phyloP scores from a whole-genome alignment of 2,329 filamentous ascomycete genomes.

The Reticulascus tulasneorum region DNA sequence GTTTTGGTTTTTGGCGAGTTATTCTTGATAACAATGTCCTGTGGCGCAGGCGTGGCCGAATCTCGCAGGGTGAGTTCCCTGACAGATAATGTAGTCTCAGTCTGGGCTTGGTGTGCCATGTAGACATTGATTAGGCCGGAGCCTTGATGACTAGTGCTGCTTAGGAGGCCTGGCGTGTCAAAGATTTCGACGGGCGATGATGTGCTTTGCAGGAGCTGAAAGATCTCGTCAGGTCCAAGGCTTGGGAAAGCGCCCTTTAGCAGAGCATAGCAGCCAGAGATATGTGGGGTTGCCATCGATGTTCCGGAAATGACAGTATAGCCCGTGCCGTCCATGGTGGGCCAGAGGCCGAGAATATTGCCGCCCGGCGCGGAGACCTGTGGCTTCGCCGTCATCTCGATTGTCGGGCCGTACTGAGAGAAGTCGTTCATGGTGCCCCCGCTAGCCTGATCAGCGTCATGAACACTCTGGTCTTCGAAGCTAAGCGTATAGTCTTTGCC shows the following conservation, averaged over 20 bases:
- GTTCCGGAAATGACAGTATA: slow-evolving; percentile 10
- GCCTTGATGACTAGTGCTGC: slow-evolving; percentile 6
- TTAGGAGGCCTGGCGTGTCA: neutral
- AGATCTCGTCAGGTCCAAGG: slow-evolving; percentile 4
- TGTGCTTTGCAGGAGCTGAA: slow-evolving; percentile 3
- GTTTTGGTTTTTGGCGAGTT: slow-evolving; percentile 3
- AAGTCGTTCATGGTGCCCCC: slow-evolving; percentile 6
- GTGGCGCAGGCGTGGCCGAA: neutral
- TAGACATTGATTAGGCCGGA: slow-evolving; percentile 6
- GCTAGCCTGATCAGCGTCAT: slow-evolving; percentile 7
- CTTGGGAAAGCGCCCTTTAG: slow-evolving; percentile 4
- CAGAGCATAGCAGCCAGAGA: slow-evolving; percentile 8
- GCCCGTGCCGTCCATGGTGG: slow-evolving; percentile 8
- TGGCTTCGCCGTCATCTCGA: slow-evolving; percentile 11
- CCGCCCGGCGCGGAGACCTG: slow-evolving; percentile 9
- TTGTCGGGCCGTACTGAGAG: slow-evolving; percentile 7
- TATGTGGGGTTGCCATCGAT: slow-evolving; percentile 9
- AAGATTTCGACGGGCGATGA: slow-evolving; percentile 3
- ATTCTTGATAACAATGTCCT: slow-evolving; percentile 7
- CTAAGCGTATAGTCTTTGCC: slow-evolving; percentile 6
- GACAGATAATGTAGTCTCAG: slow-evolving; percentile 3
- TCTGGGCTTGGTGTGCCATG: slow-evolving; percentile 1
- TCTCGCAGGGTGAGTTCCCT: slow-evolving; percentile 8
- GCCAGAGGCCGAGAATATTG: slow-evolving; percentile 8
- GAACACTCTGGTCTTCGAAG: slow-evolving; percentile 6